A percentile compares a stretch with the other conserved stretches of the same genome.
These are phyloP conservation scores for Aurantiochytrium sp. DNA, from an alignment of 108 stramenopile species.

Conservation along the genomic window DNA sequence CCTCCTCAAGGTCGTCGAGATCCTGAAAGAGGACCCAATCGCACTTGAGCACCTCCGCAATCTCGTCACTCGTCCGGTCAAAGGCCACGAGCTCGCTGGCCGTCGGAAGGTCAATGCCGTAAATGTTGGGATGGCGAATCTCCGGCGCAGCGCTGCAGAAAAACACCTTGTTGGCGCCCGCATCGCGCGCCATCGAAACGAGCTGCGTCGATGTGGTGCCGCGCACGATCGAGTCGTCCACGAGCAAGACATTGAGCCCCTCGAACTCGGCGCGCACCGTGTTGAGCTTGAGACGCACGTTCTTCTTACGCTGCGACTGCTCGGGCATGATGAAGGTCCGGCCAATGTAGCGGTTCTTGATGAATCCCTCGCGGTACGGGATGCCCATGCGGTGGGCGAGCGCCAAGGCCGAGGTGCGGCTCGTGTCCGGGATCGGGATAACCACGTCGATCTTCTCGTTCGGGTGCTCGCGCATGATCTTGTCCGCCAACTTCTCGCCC, in stretches of 20 bases:
- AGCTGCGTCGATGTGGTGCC: conserved; percentile 94
- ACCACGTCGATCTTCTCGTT: conserved; percentile 93
- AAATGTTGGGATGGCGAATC: conserved; percentile 96
- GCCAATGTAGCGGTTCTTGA: conserved; percentile 98
- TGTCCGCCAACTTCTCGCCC: conserved; percentile 87
- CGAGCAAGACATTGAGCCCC: conserved; percentile 76
- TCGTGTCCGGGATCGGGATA: conserved; percentile 95
- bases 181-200: conserved; percentile 95
- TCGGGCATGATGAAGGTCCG: conserved; percentile 99
- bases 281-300: conserved; percentile 94
- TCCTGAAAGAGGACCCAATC: conserved; percentile 46
- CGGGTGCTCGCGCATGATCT: conserved; percentile 69
- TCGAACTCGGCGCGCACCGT: conserved; percentile 86
- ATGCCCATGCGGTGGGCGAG: conserved; percentile 70
- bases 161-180: conserved; percentile 89
- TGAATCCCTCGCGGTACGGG: conserved; percentile 94
- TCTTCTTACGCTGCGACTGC: conserved; percentile 86
- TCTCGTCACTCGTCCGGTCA: conserved; percentile 48
- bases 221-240: conserved; percentile 94
- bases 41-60: conserved; percentile 40
- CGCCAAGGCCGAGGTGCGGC: conserved; percentile 82
- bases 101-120: conserved; percentile 98
- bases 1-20: conserved; percentile 21
- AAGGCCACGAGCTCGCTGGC: conserved; percentile 85
- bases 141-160: conserved; percentile 88